These are phyloP conservation scores for Citrus glauca DNA, from an alignment of 345 rosid genomes.

Conservation along the genomic window DNA sequence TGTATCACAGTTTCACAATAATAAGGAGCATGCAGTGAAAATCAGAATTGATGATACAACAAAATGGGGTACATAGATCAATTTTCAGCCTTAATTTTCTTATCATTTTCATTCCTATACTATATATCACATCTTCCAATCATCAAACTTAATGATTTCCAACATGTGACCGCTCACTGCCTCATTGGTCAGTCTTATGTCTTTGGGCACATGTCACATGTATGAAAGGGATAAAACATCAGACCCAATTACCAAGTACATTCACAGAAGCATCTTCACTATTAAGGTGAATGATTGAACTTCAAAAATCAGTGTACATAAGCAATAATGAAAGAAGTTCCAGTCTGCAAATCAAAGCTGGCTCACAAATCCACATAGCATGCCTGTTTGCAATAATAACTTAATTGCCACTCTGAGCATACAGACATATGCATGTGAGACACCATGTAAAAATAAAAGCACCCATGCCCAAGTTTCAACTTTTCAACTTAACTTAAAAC, in stretches of 20 bases:
- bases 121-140: background rate
- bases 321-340: background rate
- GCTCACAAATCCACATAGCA: background rate
- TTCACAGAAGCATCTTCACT: background rate
- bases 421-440: constrained; percentile 2
- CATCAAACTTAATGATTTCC: constrained; percentile 4
- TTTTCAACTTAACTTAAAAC: background rate
- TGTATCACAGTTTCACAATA: background rate
- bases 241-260: constrained; percentile 12
- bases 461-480: constrained; percentile 1
- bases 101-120: background rate
- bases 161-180: constrained; percentile 6
- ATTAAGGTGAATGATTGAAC: background rate
- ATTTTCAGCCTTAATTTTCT: constrained; percentile 3
- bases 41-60: background rate
- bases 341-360: background rate
- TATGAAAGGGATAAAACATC: constrained; percentile 4
- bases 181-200: background rate
- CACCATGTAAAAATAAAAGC: background rate
- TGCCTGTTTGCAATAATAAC: background rate
- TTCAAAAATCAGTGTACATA: background rate
- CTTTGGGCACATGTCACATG: constrained; percentile 6
- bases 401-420: background rate
- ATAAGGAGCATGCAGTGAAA: background rate
- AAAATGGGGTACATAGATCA: background rate